A percentile compares a stretch with the other conserved stretches of the same genome.
phyloP scores from a whole-genome alignment of 176 grass and related monocot genomes.

The Hordeum marinum region DNA sequence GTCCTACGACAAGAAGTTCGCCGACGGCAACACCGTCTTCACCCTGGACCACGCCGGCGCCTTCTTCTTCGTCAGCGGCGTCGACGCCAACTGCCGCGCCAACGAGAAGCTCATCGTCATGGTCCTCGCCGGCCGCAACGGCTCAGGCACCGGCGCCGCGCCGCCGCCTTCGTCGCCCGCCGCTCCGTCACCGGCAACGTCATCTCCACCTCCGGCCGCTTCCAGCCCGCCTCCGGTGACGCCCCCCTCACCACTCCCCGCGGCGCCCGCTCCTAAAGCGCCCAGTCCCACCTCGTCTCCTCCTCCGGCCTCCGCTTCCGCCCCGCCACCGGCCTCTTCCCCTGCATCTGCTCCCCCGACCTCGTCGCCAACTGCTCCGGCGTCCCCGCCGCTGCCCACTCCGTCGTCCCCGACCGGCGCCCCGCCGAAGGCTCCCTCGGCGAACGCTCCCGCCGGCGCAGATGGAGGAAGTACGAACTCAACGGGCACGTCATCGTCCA shows the following conservation, averaged over 20 bases:
- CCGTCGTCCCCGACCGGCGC: background rate
- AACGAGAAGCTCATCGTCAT: slow-evolving; percentile 68
- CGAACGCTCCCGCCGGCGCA: background rate
- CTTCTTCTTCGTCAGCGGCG: slow-evolving; percentile 78
- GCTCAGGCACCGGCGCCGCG: background rate
- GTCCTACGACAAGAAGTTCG: slow-evolving; percentile 45
- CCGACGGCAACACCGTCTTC: slow-evolving; percentile 66
- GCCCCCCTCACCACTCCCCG: background rate
- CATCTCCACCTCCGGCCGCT: slow-evolving; percentile 12
- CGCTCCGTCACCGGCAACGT: background rate
- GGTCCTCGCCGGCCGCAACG: slow-evolving; percentile 46
- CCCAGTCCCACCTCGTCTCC: background rate
- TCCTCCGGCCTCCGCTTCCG: background rate
- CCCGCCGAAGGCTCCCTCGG: background rate
- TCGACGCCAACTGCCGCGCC: slow-evolving; percentile 56
- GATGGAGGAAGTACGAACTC: background rate
- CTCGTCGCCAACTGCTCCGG: background rate
- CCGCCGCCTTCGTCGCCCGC: background rate
- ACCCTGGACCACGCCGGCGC: slow-evolving; percentile 42
- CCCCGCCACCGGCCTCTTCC: background rate
- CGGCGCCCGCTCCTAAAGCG: background rate
- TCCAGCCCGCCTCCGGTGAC: slow-evolving; percentile 1
- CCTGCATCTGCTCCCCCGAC: background rate
- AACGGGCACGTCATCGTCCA: background rate
- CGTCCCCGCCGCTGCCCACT: background rate